Base-by-base conservation (phyloP, 2,329 filamentous ascomycete genomes). In the Coleophoma crateriformis region DNA sequence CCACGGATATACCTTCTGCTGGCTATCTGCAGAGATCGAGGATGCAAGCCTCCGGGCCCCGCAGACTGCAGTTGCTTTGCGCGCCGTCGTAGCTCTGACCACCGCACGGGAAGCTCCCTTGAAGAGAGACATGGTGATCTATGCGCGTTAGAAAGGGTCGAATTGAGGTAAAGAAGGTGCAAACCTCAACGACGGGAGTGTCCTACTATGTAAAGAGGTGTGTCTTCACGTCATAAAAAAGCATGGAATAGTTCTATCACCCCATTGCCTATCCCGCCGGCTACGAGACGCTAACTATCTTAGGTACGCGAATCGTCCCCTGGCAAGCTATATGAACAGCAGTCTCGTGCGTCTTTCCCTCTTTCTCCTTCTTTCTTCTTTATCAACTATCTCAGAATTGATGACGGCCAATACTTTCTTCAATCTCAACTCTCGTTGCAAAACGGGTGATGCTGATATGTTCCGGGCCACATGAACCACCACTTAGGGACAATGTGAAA, bases 361-460 rank as follows among this genome's bases (percentile, higher is more conserved):
- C 22, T 39, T 42, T 45, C 42, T 47, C 15, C 39, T 50, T 48
- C 68, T 73, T 70, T 71, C 67, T 71, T 78, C 75, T 71, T 67
- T 69, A 81, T 78, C 82, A 88, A 89, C 85, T 89, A 89, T 81
- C 81, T 79, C 84, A 85, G 83, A 81, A 67, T 76, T 85, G 85
- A 90, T 79, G 86, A 87, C 74, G 77, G 80, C 78, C 77, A 76
- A 71, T 68, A 22, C 20, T 66, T 68, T 65, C 74, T 77, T 71
- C 68, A 27, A 10, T 27, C 46, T 71, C 68, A 84, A 73, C 65
- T 59, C 75, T 78, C 71, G 78, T 71, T 71, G 68, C 68, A 63
- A 67, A 72, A 75, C 73, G 76, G 73, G 73, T 72, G 71, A 75
- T 84, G 81, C 71, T 79, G 80, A 83, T 54, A 83, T 85, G 81